Conservation (phyloP, 768 basidiomycete species). For the Mycena alexandri region DNA sequence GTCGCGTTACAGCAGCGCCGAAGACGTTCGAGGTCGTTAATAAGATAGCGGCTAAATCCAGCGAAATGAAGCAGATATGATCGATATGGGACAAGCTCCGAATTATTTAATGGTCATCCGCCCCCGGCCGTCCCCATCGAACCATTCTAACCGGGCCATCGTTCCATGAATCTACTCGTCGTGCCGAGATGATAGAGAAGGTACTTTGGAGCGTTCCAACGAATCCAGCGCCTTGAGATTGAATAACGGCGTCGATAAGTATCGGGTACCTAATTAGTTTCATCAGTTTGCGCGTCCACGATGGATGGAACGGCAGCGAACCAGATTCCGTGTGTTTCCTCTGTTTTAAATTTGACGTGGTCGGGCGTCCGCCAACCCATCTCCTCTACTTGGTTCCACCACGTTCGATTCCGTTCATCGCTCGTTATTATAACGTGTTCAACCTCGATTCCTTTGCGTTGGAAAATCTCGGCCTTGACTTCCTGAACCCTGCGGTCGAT, state of each 20-base stretch:
- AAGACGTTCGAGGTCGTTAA: no score
- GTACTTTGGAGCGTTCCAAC: constrained; percentile 63
- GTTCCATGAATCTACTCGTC: constrained; percentile 63
- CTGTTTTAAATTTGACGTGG: constrained; percentile 43
- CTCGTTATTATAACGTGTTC: constrained; percentile 53
- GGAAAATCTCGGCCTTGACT: constrained; percentile 45
- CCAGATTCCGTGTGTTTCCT: constrained; percentile 47
- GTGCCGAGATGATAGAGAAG: constrained; percentile 59
- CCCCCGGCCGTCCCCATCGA: constrained; percentile 44
- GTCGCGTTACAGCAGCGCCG: no score
- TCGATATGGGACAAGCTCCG: no score
- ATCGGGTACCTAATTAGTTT: constrained; percentile 38
- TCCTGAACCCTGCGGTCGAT: constrained; percentile 48
- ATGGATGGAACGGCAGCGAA: constrained; percentile 34
- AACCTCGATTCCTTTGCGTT: constrained; percentile 41
- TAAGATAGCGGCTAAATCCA: no score
- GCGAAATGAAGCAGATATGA: no score
- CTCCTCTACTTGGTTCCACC: constrained; percentile 35
- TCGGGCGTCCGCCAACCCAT: constrained; percentile 51
- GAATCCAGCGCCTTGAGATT: constrained; percentile 59
- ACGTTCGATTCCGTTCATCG: constrained; percentile 32
- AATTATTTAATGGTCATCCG: constrained; percentile 18
- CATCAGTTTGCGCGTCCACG: not conserved
- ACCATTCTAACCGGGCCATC: constrained; percentile 54
- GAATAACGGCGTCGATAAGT: constrained; percentile 63